These are phyloP conservation scores for Rhododendron molle DNA, from an alignment of 148 eudicot species.

Conservation along the genomic window DNA sequence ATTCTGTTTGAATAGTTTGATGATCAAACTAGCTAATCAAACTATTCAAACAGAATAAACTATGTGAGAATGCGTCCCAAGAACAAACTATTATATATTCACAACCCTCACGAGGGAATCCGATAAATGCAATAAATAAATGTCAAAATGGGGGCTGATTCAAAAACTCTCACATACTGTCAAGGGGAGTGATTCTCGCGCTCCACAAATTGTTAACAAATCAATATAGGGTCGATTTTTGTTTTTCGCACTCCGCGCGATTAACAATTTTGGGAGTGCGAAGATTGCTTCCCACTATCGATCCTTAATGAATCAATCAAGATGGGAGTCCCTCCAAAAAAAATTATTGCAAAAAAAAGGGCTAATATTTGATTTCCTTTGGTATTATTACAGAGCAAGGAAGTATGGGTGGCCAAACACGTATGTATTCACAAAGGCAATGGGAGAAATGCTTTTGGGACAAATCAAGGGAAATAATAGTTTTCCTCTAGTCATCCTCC, in stretches of 20 bases:
- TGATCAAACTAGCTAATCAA: too few relatives aligned
- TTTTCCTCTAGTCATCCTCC: slow-evolving; percentile 58
- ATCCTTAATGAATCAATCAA: background rate
- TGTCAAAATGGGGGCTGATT: background rate
- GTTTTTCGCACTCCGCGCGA: too few relatives aligned
- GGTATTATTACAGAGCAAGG: slow-evolving; percentile 34
- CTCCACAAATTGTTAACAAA: too few relatives aligned
- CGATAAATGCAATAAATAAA: background rate
- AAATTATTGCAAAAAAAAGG: background rate
- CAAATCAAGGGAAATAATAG: slow-evolving; percentile 31
- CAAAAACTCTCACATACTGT: background rate
- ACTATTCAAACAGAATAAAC: too few relatives aligned
- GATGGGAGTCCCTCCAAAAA: background rate
- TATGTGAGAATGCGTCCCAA: too few relatives aligned
- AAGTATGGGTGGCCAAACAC: slow-evolving; percentile 85
- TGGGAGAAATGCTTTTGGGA: slow-evolving; percentile 74
- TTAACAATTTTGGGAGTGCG: too few relatives aligned
- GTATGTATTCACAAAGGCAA: slow-evolving; percentile 73
- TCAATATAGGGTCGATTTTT: too few relatives aligned
- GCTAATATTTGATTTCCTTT: background rate
- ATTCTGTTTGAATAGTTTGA: too few relatives aligned
- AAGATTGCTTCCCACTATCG: too few relatives aligned
- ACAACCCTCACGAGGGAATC: background rate
- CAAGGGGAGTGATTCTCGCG: too few relatives aligned
- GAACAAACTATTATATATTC: background rate